phyloP scores from a whole-genome alignment of 257 asterid species.

The Penstemon eatonii region DNA sequence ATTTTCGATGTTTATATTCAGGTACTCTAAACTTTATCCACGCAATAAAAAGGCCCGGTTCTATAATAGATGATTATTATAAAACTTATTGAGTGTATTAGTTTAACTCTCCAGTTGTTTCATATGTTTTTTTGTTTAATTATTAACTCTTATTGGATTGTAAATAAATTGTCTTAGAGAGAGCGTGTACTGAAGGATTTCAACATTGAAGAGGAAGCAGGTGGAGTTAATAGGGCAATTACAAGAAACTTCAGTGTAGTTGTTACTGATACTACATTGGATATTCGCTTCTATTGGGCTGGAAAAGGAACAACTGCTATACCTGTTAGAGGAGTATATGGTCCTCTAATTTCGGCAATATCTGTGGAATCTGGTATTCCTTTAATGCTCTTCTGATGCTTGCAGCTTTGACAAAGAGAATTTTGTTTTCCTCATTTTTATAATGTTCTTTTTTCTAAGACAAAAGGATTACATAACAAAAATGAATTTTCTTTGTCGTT shows the following conservation, averaged over 20 bases:
- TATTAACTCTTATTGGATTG: too few relatives aligned
- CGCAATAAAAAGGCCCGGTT: too few relatives aligned
- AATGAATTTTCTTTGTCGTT: too few relatives aligned
- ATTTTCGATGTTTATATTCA: slow-evolving; percentile 70
- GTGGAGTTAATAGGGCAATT: slow-evolving; percentile 62
- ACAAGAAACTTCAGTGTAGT: slow-evolving; percentile 42
- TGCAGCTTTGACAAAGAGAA: not conserved
- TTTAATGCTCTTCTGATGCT: not conserved
- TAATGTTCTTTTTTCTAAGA: too few relatives aligned
- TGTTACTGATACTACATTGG: slow-evolving; percentile 55
- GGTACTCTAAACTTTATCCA: slow-evolving; percentile 32
- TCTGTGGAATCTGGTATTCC: slow-evolving; percentile 63
- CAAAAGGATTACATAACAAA: too few relatives aligned
- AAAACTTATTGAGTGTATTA: too few relatives aligned
- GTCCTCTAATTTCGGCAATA: slow-evolving; percentile 93
- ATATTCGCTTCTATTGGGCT: slow-evolving; percentile 81
- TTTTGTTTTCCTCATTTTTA: not conserved
- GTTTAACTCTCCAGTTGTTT: too few relatives aligned
- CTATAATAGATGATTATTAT: too few relatives aligned
- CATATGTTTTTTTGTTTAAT: not conserved
- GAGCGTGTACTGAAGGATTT: slow-evolving; percentile 60
- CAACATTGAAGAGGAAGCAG: slow-evolving; percentile 73
- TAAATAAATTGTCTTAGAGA: slow-evolving; percentile 45
- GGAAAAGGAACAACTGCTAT: slow-evolving; percentile 80
- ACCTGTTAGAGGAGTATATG: slow-evolving; percentile 73